A percentile compares a stretch with the other conserved stretches of the same genome.
Evolutionary conservation across 2,329 filamentous ascomycete species (phyloP).

Genomic region (Fusarium torreyae): DNA sequence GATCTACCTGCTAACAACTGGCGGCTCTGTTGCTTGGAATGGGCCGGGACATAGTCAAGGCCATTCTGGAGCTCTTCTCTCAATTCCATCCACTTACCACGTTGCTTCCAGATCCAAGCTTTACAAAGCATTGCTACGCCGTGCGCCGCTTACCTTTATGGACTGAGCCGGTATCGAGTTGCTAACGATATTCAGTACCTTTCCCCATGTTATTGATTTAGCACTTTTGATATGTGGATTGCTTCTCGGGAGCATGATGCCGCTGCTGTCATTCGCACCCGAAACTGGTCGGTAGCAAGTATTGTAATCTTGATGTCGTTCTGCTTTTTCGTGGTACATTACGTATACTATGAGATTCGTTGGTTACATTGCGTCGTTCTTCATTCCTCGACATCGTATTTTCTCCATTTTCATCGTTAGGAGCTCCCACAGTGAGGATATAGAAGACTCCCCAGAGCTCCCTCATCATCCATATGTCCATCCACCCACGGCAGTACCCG

Average conservation of each 20-base stretch:
- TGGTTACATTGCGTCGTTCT: background rate
- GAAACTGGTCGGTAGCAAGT: constrained; percentile 2
- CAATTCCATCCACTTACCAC: constrained; percentile 9
- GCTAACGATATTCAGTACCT: constrained; percentile 8
- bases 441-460: constrained; percentile 25
- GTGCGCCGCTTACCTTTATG: constrained; percentile 19
- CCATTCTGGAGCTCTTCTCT: constrained; percentile 9
- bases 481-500: constrained; percentile 29
- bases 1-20: constrained; percentile 30
- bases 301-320: background rate
- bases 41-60: constrained; percentile 9
- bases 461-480: constrained; percentile 27
- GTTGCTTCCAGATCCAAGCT: constrained; percentile 13
- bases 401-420: background rate
- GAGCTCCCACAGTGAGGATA: constrained; percentile 21
- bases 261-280: background rate
- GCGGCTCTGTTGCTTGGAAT: constrained; percentile 32
- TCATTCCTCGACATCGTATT: constrained; percentile 15
- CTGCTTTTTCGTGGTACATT: background rate
- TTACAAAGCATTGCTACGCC: constrained; percentile 10
- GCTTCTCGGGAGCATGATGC: background rate
- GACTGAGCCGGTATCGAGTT: background rate
- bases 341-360: constrained; percentile 4
- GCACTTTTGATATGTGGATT: background rate
- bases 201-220: background rate